phyloP scores from a whole-genome alignment of 2,329 filamentous ascomycete species.

The Kalmusia sp. region DNA sequence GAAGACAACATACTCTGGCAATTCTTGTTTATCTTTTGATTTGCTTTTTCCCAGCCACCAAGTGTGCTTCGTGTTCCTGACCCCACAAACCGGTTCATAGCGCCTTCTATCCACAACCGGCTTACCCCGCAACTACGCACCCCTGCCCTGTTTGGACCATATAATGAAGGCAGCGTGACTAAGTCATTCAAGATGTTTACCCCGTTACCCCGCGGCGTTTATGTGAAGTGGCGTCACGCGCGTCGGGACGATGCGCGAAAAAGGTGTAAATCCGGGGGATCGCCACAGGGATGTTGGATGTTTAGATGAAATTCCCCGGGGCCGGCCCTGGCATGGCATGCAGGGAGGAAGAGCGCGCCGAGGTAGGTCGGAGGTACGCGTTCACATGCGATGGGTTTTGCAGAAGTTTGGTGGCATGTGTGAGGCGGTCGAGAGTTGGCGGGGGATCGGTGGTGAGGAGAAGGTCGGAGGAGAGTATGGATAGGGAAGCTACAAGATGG shows the following conservation, averaged over 20 bases:
- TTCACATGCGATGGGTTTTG: background rate
- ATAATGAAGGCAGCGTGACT: too few relatives aligned
- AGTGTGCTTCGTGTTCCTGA: too few relatives aligned
- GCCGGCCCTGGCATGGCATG: background rate
- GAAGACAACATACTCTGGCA: too few relatives aligned
- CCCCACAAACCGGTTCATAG: too few relatives aligned
- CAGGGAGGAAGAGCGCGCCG: background rate
- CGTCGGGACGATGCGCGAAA: constrained; percentile 4
- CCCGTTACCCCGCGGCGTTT: background rate
- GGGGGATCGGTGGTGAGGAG: background rate
- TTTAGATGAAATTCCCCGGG: constrained; percentile 6
- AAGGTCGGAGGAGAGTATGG: background rate
- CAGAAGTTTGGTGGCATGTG: background rate
- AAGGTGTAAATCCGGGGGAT: constrained; percentile 12
- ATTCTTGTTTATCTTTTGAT: too few relatives aligned
- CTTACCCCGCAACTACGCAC: too few relatives aligned
- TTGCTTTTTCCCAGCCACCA: too few relatives aligned
- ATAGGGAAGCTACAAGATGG: background rate
- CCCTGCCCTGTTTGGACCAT: too few relatives aligned
- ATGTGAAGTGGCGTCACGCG: constrained; percentile 8
- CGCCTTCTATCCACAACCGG: too few relatives aligned
- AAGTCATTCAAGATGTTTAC: too few relatives aligned
- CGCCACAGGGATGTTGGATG: constrained; percentile 3
- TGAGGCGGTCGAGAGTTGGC: background rate
- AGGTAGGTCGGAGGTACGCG: background rate